Base-by-base conservation (phyloP, 139 green algal genomes). In the Closterium sp. region DNA sequence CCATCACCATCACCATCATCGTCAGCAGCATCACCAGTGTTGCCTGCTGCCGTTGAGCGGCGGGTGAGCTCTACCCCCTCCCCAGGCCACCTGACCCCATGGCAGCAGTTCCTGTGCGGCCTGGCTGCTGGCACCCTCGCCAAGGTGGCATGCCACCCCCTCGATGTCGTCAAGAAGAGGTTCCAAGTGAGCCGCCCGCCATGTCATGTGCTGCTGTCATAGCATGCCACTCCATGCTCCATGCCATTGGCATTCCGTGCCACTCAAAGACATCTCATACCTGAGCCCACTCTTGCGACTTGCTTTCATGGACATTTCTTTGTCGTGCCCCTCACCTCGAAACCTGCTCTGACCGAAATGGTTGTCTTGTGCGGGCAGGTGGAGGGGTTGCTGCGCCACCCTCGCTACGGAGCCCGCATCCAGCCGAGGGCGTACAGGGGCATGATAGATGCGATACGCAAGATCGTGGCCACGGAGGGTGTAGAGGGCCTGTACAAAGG, bases 161-260 rank as follows among this genome's bases (percentile, higher is more conserved):
- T 99, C 88, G 98, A 99, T 90, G 97, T 99, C n/a, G 96, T 96
- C 35, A 99, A 99, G 94, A 99, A 99, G 95, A 91, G 98, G 12
- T 99, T 97, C 92, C 98, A 99, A 94, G 96, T 98, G 4, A 89
- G 30, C 9, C 7, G 28, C n/a, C n/a, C n/a, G n/a, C n/a, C n/a
- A n/a, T n/a, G n/a, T 12, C 38, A 66, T 66, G 38, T 10, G 38
- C 16, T 66, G 38, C 38, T 66, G 12, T 76, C n/a, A 28, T 76
- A 2, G 16, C 55, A 76, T 76, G 16, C 55, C 16, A 4, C 12
- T 76, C 12, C 55, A 76, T 76, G 38, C 38, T 12, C 4, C 4
- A 9, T 66, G 3, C 38, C 38, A 16, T 12, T 66, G 43, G 36
- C 2, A 66, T 21, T 12, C 43, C 43, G 21, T 66, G 43, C 43